Base-by-base conservation (phyloP, 345 rosid species). In the Pugionium cornutum region DNA sequence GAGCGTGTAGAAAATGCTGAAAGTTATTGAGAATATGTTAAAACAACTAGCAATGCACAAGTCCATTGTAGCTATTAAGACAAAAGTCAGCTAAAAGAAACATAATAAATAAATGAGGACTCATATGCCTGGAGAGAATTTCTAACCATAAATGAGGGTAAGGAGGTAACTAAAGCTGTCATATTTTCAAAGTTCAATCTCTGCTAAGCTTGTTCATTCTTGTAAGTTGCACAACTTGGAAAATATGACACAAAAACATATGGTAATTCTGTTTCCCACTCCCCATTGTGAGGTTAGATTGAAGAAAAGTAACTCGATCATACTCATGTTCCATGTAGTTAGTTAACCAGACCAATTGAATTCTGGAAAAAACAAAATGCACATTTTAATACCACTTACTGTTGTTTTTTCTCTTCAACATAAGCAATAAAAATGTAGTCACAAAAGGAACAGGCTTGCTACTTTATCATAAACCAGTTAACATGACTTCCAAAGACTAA, bases 1-100 rank as follows among this genome's bases (percentile, higher is more conserved):
- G 86, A 78, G 87, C 77, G 70, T 90, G 97, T 74, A 82, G 89
- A 82, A 87, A 89, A 75, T 88, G 95, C 99, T 95, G 95, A 76
- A 81, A 76, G 63, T 25, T 68, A 53, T 58, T 28, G 62, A 75
- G 60, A 62, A 70, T 37, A 51, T 2, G 47, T 73, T 53, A 29
- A 76, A 50, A 55, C 49, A 58, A 55, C 67, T 25, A 58, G 48
- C 54, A 69, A 50, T 47, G 64, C 58, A 40, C 36, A 61, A 53
- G 29, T 59, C 33, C 18, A 39, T 33, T 37, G 46, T 43, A 65
- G 44, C 49, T 51, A 43, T 48, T 36, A 6, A 9, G 28, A 39
- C n/a, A 42, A 25, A 37, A 41, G 11, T 7, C 35, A 3, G 30
- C 62, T 54, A 25, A 29, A 53, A n/a, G 30, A 18, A 45, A 58